These are phyloP conservation scores for Hansenula lynferdii DNA, from an alignment of 1,139 yeast species.

Conservation along the genomic window DNA sequence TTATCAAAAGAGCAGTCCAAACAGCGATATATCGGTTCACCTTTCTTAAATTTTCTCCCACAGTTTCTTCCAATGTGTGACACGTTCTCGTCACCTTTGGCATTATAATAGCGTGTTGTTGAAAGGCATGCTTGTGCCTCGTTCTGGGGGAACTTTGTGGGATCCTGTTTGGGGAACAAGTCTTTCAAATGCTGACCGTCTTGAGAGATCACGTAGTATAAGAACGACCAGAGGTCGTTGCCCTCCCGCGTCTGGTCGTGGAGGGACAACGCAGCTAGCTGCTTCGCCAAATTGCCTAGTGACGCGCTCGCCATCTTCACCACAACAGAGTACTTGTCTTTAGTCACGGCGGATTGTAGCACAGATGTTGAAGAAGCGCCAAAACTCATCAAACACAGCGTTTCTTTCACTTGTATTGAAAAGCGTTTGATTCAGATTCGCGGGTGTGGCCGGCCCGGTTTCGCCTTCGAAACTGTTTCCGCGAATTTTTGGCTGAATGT, in stretches of 20 bases:
- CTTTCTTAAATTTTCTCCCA: slow-evolving; percentile 52
- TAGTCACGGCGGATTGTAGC: too few relatives aligned
- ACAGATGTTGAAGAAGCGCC: too few relatives aligned
- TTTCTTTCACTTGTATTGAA: too few relatives aligned
- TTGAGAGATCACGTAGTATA: background rate
- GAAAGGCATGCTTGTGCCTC: background rate
- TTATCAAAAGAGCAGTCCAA: slow-evolving; percentile 66
- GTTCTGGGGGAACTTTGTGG: background rate
- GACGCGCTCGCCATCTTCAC: background rate
- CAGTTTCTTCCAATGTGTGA: slow-evolving; percentile 52
- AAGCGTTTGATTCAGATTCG: too few relatives aligned
- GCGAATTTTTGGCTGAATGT: too few relatives aligned
- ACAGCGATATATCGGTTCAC: slow-evolving; percentile 67
- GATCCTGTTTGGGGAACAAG: background rate
- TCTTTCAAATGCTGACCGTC: background rate
- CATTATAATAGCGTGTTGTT: background rate
- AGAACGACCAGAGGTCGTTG: background rate
- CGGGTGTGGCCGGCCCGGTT: too few relatives aligned
- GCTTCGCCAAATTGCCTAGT: background rate
- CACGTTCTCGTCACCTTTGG: background rate
- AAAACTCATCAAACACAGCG: too few relatives aligned
- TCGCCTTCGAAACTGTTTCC: too few relatives aligned
- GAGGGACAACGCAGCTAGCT: background rate
- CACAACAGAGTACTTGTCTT: too few relatives aligned
- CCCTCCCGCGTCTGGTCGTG: background rate